These are phyloP conservation scores for Chrysosporium queenslandicum DNA, from an alignment of 2,329 filamentous ascomycete species.

Conservation along the genomic window DNA sequence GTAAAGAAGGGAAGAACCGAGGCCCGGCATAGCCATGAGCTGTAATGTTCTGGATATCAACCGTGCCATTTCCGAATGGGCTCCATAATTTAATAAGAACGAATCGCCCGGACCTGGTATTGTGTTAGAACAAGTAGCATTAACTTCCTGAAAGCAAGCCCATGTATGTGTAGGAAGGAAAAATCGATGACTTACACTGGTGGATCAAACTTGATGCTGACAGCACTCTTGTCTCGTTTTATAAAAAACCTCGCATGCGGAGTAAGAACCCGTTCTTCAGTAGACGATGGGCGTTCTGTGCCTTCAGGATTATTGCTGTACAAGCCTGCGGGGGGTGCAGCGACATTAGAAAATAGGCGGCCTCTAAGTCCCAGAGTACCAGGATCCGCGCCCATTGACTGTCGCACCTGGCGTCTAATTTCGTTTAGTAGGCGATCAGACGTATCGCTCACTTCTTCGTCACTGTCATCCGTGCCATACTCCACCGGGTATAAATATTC, in stretches of 20 bases:
- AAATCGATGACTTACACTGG: slow-evolving; percentile 30
- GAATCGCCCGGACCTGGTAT: slow-evolving; percentile 60
- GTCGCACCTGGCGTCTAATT: slow-evolving; percentile 3
- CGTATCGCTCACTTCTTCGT: slow-evolving; percentile 2
- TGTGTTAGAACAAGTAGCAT: slow-evolving; percentile 10
- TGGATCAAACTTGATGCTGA: slow-evolving; percentile 64
- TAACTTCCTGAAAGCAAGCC: background rate
- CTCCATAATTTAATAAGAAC: slow-evolving; percentile 88
- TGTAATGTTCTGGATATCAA: slow-evolving; percentile 80
- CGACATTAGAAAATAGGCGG: background rate
- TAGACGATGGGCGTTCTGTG: background rate
- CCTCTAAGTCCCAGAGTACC: background rate
- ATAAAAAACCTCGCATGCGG: slow-evolving; percentile 79
- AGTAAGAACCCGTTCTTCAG: slow-evolving; percentile 43
- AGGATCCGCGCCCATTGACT: background rate
- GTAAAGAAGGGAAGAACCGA: slow-evolving; percentile 65
- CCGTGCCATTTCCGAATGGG: slow-evolving; percentile 62
- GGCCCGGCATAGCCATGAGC: slow-evolving; percentile 77
- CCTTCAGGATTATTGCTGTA: background rate
- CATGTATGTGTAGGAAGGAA: background rate
- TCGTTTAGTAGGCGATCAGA: slow-evolving; percentile 7
- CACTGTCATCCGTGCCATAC: slow-evolving; percentile 1
- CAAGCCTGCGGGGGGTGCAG: background rate
- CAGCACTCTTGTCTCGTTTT: slow-evolving; percentile 68
- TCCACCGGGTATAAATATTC: slow-evolving; percentile 8